A percentile compares a stretch with the other conserved stretches of the same genome.
Conservation (phyloP, 768 basidiomycete species). For the Phlebiopsis gigantea region DNA sequence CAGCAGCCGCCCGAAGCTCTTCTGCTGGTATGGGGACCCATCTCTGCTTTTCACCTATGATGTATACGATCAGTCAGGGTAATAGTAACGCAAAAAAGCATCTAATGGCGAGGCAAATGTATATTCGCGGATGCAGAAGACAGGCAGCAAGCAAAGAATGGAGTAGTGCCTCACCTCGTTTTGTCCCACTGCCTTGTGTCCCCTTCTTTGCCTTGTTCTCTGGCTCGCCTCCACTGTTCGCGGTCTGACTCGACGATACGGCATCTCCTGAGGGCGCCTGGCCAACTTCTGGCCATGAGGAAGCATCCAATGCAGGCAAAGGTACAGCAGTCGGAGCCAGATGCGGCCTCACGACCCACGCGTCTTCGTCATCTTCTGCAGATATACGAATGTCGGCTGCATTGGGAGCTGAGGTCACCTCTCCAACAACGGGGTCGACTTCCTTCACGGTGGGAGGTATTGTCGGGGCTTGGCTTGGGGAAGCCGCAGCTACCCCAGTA, state of each 20-base stretch:
- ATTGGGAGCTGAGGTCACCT: neutral
- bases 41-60: conserved; percentile 49
- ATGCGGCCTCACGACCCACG: conserved; percentile 39
- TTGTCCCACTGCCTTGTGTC: conserved; percentile 23
- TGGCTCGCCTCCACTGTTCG: conserved; percentile 15
- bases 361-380: conserved; percentile 29
- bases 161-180: conserved; percentile 33
- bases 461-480: neutral
- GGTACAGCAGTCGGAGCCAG: conserved; percentile 12
- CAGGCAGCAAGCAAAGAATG: conserved; percentile 16
- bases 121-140: neutral
- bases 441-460: neutral
- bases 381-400: neutral
- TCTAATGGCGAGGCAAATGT: neutral
- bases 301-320: conserved; percentile 21
- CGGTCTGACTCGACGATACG: conserved; percentile 4
- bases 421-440: neutral
- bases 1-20: conserved; percentile 51
- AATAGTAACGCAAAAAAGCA: neutral
- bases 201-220: conserved; percentile 17
- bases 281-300: conserved; percentile 43
- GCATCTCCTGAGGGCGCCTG: conserved; percentile 21
- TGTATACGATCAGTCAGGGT: neutral
- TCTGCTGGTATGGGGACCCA: conserved; percentile 56
- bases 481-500: neutral